Evolutionary conservation across 306 rosid species (phyloP), one percentile per base, ranked within the genome.

Genomic region (Corylus americana): DNA sequence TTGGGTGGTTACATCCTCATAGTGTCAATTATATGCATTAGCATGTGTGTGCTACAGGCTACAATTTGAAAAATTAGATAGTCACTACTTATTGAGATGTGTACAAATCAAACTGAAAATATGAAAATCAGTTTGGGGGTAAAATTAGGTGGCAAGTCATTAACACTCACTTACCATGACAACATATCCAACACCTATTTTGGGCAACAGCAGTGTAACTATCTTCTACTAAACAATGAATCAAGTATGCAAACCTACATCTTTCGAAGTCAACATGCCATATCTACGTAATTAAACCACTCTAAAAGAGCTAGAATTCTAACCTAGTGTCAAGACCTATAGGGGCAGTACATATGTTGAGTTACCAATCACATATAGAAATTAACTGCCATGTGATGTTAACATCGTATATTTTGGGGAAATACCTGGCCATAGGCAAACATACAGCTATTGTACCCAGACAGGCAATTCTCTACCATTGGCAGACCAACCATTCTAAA

Each of bases 401-500:
- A 55, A 78, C 51, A 4, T 37, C 62, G 20, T 73, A n/a, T 67
- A 71, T 54, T 64, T 48, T 44, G 39, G 79, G 84, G 57, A 42
- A 72, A 61, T 91, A 95, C 99, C 97, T 95, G 99, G 57, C 99
- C 99, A 58, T 93, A 95, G 39, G 99, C 98, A 85, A 95, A 95
- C 98, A 95, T 93, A 78, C 99, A 95, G 69, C 99, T 95, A 82
- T 95, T 90, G 73, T 95, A 95, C 74, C 99, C 99, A 0, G 97
- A 95, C 66, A 95, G 89, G 84, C 99, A 95, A 79, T 95, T 95
- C 85, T 95, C 99, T 55, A 95, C 97, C 98, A 95, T 95, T 5
- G 99, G 96, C 80, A 95, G 88, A 84, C 96, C 92, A 68, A 95
- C 97, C 98, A 91, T 89, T 86, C 98, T 85, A 83, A 95, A 95